Evolutionary conservation across 176 grass and related monocot species (phyloP).

Genomic region (Elaeis guineensis): DNA sequence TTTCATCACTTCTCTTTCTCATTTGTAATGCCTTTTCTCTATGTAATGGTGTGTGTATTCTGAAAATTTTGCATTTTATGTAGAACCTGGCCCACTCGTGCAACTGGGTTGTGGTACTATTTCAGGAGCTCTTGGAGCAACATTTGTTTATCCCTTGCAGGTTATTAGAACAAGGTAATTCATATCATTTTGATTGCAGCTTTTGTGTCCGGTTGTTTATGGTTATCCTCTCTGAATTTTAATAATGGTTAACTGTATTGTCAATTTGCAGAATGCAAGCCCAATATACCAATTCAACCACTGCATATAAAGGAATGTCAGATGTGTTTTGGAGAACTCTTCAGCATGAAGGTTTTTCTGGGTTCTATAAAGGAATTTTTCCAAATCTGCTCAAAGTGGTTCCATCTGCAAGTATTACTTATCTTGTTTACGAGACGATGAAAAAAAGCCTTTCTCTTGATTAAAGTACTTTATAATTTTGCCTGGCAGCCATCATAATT

Average conservation of each 20-base stretch:
- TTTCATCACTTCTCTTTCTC: too few species aligned
- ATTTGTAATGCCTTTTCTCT: too few species aligned
- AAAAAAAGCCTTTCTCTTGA: conserved; percentile 1
- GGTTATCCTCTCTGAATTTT: too few species aligned
- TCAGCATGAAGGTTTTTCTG: conserved; percentile 40
- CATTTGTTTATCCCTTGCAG: conserved; percentile 86
- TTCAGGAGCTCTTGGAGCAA: conserved; percentile 78
- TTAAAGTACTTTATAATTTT: conserved; percentile 23
- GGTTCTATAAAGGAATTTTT: conserved; percentile 80
- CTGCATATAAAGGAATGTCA: conserved; percentile 66
- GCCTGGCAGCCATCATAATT: conserved; percentile 41
- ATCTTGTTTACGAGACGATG: conserved; percentile 2
- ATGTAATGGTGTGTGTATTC: background rate
- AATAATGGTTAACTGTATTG: too few species aligned
- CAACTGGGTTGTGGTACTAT: conserved; percentile 81
- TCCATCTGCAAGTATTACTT: conserved; percentile 7
- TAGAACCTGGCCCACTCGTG: conserved; percentile 80
- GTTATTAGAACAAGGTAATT: conserved; percentile 80
- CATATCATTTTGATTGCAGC: too few species aligned
- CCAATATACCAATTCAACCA: conserved; percentile 46
- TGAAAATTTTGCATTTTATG: conserved; percentile 15
- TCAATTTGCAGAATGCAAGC: conserved; percentile 62
- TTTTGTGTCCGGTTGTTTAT: too few species aligned
- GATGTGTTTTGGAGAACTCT: conserved; percentile 63
- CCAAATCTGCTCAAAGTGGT: conserved; percentile 45